A percentile compares a stretch with the other conserved stretches of the same genome.
These are phyloP conservation scores for Berberis thunbergii DNA, from an alignment of 164 flowering plant genomes.

Conservation along the genomic window DNA sequence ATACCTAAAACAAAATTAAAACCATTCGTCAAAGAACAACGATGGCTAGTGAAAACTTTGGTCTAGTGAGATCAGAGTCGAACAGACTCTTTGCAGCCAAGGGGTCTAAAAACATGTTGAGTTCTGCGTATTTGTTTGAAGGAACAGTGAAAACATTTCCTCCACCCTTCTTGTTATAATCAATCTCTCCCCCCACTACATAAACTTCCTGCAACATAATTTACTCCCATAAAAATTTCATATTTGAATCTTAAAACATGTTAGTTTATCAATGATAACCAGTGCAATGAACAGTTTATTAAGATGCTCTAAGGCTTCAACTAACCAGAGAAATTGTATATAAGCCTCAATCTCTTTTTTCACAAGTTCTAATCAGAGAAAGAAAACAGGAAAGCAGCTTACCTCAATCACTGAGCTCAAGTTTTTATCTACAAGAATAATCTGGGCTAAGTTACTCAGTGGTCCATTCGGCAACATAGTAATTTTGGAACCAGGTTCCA, in stretches of 20 bases:
- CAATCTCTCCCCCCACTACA: conserved; percentile 78
- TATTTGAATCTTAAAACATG: too few relatives aligned
- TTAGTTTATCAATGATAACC: background rate
- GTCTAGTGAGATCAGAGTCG: conserved; percentile 42
- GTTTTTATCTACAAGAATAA: conserved; percentile 31
- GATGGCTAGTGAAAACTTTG: conserved; percentile 49
- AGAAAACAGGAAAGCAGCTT: conserved; percentile 4
- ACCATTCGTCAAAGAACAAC: too few relatives aligned
- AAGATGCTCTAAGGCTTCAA: too few relatives aligned
- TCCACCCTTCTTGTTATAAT: conserved; percentile 16
- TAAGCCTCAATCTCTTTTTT: background rate
- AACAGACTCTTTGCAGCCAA: conserved; percentile 68
- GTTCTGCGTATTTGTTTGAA: conserved; percentile 63
- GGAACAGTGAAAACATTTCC: conserved; percentile 74
- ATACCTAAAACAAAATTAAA: too few relatives aligned
- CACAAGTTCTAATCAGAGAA: background rate
- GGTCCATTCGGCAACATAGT: conserved; percentile 83
- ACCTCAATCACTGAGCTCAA: conserved; percentile 49
- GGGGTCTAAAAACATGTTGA: conserved; percentile 93
- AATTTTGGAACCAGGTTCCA: conserved; percentile 48
- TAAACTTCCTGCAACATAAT: conserved; percentile 48
- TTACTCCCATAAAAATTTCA: too few relatives aligned
- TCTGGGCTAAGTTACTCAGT: conserved; percentile 63
- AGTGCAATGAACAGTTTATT: background rate
- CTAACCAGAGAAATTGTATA: too few relatives aligned